These are phyloP conservation scores for Rhodotorula sp. DNA, from an alignment of 1,284 basidiomycete species.

Conservation along the genomic window DNA sequence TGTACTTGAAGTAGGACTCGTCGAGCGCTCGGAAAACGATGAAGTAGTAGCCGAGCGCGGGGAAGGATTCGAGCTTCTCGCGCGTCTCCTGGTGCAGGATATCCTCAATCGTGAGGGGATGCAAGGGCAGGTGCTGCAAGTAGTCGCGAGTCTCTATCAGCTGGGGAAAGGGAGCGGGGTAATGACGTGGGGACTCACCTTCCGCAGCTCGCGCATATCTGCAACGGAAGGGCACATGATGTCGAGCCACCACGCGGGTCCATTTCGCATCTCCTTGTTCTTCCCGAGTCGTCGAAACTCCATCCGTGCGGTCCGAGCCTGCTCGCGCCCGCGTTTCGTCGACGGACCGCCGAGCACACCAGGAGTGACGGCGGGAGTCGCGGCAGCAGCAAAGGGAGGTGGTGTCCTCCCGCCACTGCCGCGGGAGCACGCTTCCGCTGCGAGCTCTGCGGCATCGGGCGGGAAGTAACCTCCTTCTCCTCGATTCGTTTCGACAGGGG, in stretches of 20 bases:
- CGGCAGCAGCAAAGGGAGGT: background rate
- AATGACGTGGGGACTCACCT: constrained; percentile 56
- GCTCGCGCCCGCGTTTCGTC: constrained; percentile 21
- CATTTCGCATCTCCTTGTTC: constrained; percentile 30
- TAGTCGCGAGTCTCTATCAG: constrained; percentile 6
- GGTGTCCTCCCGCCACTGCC: background rate
- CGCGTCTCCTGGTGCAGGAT: constrained; percentile 90
- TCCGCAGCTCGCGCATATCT: constrained; percentile 82
- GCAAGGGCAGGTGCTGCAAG: constrained; percentile 73
- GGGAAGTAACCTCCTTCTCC: background rate
- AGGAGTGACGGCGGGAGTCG: constrained; percentile 26
- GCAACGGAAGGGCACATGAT: constrained; percentile 85
- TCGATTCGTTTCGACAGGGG: background rate
- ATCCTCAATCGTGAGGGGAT: constrained; percentile 92
- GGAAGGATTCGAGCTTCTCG: constrained; percentile 88
- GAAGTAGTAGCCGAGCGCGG: constrained; percentile 88
- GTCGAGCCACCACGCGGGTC: constrained; percentile 83
- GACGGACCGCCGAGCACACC: constrained; percentile 15
- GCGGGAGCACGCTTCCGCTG: background rate
- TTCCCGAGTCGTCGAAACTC: constrained; percentile 35
- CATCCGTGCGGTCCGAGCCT: constrained; percentile 23
- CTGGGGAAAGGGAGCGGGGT: background rate
- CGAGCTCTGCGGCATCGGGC: background rate
- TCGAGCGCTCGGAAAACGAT: constrained; percentile 84
- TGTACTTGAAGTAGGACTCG: constrained; percentile 60